A percentile compares a stretch with the other conserved stretches of the same genome.
Conservation (phyloP, 345 rosid species). For the Euphorbia lathyris region DNA sequence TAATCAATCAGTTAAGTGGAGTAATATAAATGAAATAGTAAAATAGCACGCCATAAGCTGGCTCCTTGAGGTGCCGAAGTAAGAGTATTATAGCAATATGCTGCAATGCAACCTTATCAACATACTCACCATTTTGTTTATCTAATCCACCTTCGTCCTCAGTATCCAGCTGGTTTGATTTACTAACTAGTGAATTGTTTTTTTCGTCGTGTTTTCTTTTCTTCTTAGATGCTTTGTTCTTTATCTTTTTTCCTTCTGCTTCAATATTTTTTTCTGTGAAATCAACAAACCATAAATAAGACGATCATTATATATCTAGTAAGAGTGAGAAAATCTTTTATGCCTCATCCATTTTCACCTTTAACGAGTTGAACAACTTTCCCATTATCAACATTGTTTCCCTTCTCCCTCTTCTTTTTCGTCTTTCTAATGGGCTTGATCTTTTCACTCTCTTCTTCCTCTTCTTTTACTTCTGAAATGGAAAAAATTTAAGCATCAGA, state of each 20-base stretch:
- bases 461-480: slow-evolving; percentile 20
- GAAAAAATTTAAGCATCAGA: slow-evolving; percentile 7
- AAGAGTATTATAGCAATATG: not conserved
- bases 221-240: slow-evolving; percentile 26
- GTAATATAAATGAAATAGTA: not conserved
- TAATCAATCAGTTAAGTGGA: slow-evolving; percentile 5
- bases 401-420: slow-evolving; percentile 28
- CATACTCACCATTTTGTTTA: slow-evolving; percentile 17
- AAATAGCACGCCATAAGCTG: not conserved
- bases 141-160: slow-evolving; percentile 15
- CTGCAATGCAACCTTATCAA: not conserved
- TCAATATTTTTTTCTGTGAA: slow-evolving; percentile 10
- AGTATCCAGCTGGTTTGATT: slow-evolving; percentile 11
- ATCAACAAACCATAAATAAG: slow-evolving; percentile 10
- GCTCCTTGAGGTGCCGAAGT: not conserved
- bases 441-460: slow-evolving; percentile 15
- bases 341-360: slow-evolving; percentile 13
- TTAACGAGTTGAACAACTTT: not conserved
- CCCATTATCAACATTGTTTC: slow-evolving; percentile 3
- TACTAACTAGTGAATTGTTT: slow-evolving; percentile 10
- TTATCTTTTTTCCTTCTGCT: slow-evolving; percentile 20
- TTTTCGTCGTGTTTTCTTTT: slow-evolving; percentile 16
- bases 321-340: not conserved
- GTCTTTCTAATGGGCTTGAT: slow-evolving; percentile 17
- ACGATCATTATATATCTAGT: not conserved